Base-by-base conservation (phyloP, 306 rosid genomes). In the Abrus precatorius region DNA sequence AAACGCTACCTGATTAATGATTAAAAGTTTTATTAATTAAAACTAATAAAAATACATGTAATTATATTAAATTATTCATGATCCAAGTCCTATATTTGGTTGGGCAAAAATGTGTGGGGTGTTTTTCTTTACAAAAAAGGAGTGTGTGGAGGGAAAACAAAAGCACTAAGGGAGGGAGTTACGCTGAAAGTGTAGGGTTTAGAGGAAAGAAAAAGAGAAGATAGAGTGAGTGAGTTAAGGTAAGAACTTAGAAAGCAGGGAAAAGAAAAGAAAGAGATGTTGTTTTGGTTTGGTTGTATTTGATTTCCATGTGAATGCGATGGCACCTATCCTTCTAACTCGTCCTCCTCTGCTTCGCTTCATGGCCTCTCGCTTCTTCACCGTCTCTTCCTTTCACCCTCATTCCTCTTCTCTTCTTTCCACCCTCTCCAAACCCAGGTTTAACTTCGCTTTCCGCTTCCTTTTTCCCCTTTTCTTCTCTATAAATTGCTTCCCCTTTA, bases 281-380 rank as follows among this genome's bases (percentile, higher is more conserved):
- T 20, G 50, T 7, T 10, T 32, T 32, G 34, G n/a, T 4, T 2
- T 1, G 6, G 9, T 8, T n/a, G 9, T 32, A n/a, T 47, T 66
- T 32, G 30, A 79, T 57, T 69, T 49, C 54, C 1, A 64, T 40
- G 63, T 52, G 14, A 60, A 56, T 76, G 80, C 64, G 64, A 88
- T 93, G 97, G 94, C 92, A 85, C 87, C 72, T 81, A 81, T 79
- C 28, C 87, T 86, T 65, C 79, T 57, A 3, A 54, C 56, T 40
- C 81, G 89, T 12, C 84, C 61, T 44, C 60, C 89, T 77, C 79
- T 38, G n/a, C 69, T 77, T 62, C 92, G 88, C 70, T 82, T 84
- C 85, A 89, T 91, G 95, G 80, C 90, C 9, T 85, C 91, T 71
- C 87, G 89, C 73, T 84, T 76, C 79, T 54, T 87, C 57, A 20